These are phyloP conservation scores for Veloporphyrellus conicus DNA, from an alignment of 1,284 basidiomycete genomes.

Conservation along the genomic window DNA sequence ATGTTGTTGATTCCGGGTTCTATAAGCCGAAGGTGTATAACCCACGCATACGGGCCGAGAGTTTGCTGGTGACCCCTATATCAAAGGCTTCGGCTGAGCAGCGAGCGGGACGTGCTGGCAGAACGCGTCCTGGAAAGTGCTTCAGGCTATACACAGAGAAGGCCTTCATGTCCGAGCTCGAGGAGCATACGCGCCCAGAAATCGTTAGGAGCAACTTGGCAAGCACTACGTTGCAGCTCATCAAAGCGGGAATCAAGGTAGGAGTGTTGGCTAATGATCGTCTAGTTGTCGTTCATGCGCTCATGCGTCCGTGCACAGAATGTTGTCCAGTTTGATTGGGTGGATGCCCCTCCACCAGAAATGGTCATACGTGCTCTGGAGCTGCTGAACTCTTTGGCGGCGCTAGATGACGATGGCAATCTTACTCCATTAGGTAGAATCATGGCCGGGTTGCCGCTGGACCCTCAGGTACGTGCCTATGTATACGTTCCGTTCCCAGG, in stretches of 20 bases:
- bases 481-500: neutral
- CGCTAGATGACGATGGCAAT: conserved; percentile 92
- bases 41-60: conserved; percentile 96
- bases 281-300: conserved; percentile 5
- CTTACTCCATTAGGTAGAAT: conserved; percentile 83
- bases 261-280: conserved; percentile 3
- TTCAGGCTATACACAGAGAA: conserved; percentile 98
- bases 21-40: conserved; percentile 99
- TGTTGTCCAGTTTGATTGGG: conserved; percentile 90
- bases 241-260: conserved; percentile 86
- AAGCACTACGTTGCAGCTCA: conserved; percentile 90
- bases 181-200: conserved; percentile 96
- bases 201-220: conserved; percentile 90
- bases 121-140: conserved; percentile 97
- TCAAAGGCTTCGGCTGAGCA: conserved; percentile 98
- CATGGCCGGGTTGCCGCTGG: conserved; percentile 98
- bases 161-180: conserved; percentile 92
- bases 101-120: conserved; percentile 90
- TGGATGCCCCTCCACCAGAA: conserved; percentile 95
- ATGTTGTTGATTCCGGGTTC: conserved; percentile 98
- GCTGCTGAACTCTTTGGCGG: conserved; percentile 87
- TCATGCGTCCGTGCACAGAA: conserved; percentile 45
- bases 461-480: conserved; percentile 70
- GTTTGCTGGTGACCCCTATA: conserved; percentile 97
- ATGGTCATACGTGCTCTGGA: conserved; percentile 98